Evolutionary conservation across 768 basidiomycete genomes (phyloP), one percentile per base, ranked within the genome.

Genomic region (Boletellus emodensis): DNA sequence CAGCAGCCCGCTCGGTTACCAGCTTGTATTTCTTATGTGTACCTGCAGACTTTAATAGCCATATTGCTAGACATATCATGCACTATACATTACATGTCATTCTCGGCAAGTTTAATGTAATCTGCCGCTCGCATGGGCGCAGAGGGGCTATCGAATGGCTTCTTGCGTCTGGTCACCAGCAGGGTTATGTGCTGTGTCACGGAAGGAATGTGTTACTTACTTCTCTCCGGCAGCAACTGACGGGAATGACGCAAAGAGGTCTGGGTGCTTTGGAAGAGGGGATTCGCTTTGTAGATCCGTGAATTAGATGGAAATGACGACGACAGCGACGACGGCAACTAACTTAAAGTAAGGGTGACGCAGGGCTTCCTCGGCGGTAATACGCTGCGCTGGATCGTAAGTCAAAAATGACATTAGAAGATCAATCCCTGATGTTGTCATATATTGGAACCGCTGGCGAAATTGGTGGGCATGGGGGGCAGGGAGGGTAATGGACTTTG

Each of bases 151-250:
- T 85, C 83, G 58, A 83, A 87, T 3, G 82, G 81, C 61, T 88
- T 90, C 37, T 84, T 79, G 56, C 84, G 83, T 66, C 90, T 93
- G 38, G 55, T 38, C 56, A 46, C 50, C 47, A 44, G 44, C 41
- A 44, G 54, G 28, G 45, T 60, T 26, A 55, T 35, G 36, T n/a
- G 28, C 26, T 24, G n/a, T 13, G 48, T 24, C 26, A 30, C 17
- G n/a, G 11, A 40, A 49, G 24, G 44, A 12, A 15, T 32, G 28
- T 7, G 17, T 15, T 39, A 46, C 83, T 47, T 59, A 93, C 91
- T 86, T 92, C 74, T 99, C 96, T 34, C 96, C 96, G 15, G 94
- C 95, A 20, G 96, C 96, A 22, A 88, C 83, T 34, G 91, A 94
- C 28, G 96, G 96, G 69, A 98, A 99, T 3, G 92, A 94, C 2